Base-by-base conservation (phyloP, 768 basidiomycete genomes). In the Rhizopogon salebrosus region DNA sequence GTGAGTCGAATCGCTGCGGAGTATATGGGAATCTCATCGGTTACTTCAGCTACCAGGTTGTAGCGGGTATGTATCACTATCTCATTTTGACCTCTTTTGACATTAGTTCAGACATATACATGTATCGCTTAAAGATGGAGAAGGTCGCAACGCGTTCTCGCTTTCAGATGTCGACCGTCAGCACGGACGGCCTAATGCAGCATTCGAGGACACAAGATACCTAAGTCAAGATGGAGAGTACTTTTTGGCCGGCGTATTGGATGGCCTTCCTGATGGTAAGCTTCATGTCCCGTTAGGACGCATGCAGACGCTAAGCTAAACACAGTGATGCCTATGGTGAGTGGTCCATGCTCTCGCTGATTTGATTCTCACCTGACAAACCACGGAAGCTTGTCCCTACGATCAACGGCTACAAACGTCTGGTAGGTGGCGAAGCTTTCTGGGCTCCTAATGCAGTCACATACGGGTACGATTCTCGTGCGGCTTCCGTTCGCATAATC, bases 361-460 rank as follows among this genome's bases (percentile, higher is more conserved):
- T 11, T 11, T 41, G 3, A 23, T 46, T 16, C 29, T 9, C 22
- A 23, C 35, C 45, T 34, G 9, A 34, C 27, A 54, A n/a, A 16
- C 3, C 45, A 3, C 16, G 26, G 38, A 46, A 91, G 89, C 67
- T 91, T 23, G 89, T 91, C 14, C 93, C 92, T 1, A 95, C 90
- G 0, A 87, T 97, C 70, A 95, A 95, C 62, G 94, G 95, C 7
- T 99, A 99, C 75, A 99, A 98, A 66, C 91, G 97, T 14, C 82
- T 99, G 7, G 86, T 92, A 18, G 94, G 90, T 18, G 94, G 94
- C 11, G 92, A 94, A 66, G 86, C 87, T 4, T 94, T 89, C 75
- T 97, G 92, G 91, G 93, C 93, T 5, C 93, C 93, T 0, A 95
- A 92, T 60, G 84, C 92, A 3, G 80, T 92, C 16, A 95, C 94